Evolutionary conservation across 129 eudicot genomes (phyloP).

Genomic region (Smallanthus sonchifolius): DNA sequence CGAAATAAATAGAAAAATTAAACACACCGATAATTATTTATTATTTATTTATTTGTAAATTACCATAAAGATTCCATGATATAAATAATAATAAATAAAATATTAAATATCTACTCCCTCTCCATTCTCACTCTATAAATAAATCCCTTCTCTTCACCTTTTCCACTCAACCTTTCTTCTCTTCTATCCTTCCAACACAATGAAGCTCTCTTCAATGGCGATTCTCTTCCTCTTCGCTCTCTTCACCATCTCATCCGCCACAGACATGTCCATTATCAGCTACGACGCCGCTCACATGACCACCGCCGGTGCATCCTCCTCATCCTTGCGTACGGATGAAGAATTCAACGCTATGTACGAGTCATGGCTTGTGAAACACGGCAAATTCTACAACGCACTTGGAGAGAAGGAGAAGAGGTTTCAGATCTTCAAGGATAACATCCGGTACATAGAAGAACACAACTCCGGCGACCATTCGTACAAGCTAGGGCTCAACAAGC

Average conservation of each 20-base stretch:
- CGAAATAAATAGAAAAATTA: too few relatives aligned
- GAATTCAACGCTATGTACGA: conserved; percentile 29
- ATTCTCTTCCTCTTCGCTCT: conserved; percentile 5
- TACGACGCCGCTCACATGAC: conserved; percentile 26
- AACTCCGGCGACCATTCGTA: conserved; percentile 44
- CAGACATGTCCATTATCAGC: conserved; percentile 26
- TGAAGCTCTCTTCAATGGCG: conserved; percentile 17
- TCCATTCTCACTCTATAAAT: conserved; percentile 24
- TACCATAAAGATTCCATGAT: too few relatives aligned
- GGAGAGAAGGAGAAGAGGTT: conserved; percentile 54
- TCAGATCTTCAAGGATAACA: conserved; percentile 69
- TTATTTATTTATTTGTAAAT: too few relatives aligned
- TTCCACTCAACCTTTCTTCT: background rate
- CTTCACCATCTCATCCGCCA: conserved; percentile 10
- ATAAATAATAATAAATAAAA: background rate
- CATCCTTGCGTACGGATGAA: conserved; percentile 19
- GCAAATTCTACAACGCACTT: conserved; percentile 42
- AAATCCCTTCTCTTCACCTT: background rate
- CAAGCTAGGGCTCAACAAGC: conserved; percentile 63
- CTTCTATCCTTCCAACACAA: background rate
- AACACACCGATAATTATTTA: too few relatives aligned
- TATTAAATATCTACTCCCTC: background rate
- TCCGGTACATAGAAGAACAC: conserved; percentile 60
- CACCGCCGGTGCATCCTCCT: background rate
- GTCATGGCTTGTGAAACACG: conserved; percentile 48